Evolutionary conservation across 1,139 yeast species (phyloP).

Genomic region (Kodamaea suecica): DNA sequence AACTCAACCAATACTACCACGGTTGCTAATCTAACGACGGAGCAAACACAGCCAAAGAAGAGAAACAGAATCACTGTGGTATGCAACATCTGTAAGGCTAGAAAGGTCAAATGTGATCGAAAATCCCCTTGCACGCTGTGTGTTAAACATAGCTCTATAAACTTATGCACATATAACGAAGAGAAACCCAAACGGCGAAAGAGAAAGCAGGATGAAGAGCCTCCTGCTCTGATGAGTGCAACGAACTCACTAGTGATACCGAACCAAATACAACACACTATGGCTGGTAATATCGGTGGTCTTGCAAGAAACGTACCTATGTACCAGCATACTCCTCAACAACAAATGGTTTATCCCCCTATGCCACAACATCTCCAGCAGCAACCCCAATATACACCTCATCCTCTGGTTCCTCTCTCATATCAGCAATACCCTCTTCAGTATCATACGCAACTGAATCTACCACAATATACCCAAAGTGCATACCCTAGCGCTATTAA

Average conservation of each 20-base stretch:
- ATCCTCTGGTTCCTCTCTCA: background rate
- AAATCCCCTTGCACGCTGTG: conserved; percentile 38
- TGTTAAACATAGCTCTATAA: conserved; percentile 21
- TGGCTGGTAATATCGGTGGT: background rate
- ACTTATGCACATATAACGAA: conserved; percentile 27
- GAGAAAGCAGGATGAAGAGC: conserved; percentile 2
- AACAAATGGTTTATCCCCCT: too few species aligned
- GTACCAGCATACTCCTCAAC: background rate
- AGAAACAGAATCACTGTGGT: conserved; percentile 35
- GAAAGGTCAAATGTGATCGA: conserved; percentile 39
- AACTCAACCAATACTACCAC: too few species aligned
- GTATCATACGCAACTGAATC: background rate
- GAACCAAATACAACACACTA: background rate
- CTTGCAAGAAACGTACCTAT: background rate
- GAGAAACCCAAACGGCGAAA: conserved; percentile 3
- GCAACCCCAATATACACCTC: background rate
- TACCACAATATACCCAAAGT: background rate
- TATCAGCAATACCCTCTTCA: background rate
- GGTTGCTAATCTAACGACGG: background rate
- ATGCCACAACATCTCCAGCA: conserved; percentile 2
- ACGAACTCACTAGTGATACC: too few species aligned
- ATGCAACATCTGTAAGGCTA: conserved; percentile 34
- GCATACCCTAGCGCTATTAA: too few species aligned
- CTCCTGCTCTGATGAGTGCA: too few species aligned
- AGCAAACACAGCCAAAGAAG: conserved; percentile 13